These are phyloP conservation scores for Lecanoromycetidae sp. DNA, from an alignment of 2,329 filamentous ascomycete genomes.

Conservation along the genomic window DNA sequence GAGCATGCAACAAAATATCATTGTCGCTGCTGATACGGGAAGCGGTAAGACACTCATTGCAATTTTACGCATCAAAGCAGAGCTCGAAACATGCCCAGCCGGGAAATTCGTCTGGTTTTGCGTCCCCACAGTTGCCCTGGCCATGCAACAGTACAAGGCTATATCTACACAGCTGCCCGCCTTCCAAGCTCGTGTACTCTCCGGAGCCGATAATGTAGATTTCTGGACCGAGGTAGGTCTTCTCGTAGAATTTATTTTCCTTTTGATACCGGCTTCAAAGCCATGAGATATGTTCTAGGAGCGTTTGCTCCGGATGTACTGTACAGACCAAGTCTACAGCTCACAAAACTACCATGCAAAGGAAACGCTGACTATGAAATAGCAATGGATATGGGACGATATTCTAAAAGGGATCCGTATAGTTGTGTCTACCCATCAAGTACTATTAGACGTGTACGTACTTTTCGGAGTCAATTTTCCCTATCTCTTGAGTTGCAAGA, in stretches of 20 bases:
- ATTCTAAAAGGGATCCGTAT: constrained; percentile 53
- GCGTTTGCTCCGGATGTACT: too few species aligned
- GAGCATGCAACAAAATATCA: constrained; percentile 38
- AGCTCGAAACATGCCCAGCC: constrained; percentile 43
- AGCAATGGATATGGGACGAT: constrained; percentile 52
- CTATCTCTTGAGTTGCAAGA: too few species aligned
- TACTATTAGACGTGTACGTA: too few species aligned
- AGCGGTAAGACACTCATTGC: constrained; percentile 68
- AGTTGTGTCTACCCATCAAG: constrained; percentile 66
- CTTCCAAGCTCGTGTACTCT: constrained; percentile 49
- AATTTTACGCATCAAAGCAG: constrained; percentile 52
- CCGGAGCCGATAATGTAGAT: constrained; percentile 56
- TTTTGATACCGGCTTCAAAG: too few species aligned
- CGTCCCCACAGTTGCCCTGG: constrained; percentile 56
- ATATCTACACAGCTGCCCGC: constrained; percentile 48
- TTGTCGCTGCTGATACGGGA: constrained; percentile 46
- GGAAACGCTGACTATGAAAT: too few species aligned
- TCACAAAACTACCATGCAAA: too few species aligned
- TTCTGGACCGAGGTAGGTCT: constrained; percentile 66
- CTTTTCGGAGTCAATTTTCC: too few species aligned
- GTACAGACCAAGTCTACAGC: too few species aligned
- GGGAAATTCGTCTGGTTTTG: constrained; percentile 58
- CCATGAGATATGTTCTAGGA: too few species aligned
- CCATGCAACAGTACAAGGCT: constrained; percentile 51
- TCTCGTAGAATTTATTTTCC: too few species aligned